Conservation (phyloP, 371 early-diverging fungal species). For the Mucor circinelloides region DNA sequence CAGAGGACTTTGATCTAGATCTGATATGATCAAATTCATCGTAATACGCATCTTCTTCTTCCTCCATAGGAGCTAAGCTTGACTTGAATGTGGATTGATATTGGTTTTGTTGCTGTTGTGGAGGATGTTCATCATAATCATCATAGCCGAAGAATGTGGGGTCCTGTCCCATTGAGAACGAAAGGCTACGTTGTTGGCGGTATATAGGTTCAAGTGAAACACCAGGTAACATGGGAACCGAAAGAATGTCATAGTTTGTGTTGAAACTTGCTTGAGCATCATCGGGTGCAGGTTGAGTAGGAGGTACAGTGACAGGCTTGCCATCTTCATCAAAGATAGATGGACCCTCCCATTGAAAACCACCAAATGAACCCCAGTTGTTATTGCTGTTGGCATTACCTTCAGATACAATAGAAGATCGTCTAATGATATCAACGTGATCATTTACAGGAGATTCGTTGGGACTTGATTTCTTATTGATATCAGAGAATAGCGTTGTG, state of each 20-base stretch:
- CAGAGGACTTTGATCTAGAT: conserved; percentile 49
- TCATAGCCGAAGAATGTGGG: conserved; percentile 37
- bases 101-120: background rate
- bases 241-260: background rate
- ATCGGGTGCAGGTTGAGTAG: background rate
- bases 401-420: conserved; percentile 21
- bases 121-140: conserved; percentile 28
- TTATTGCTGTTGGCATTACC: conserved; percentile 5
- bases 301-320: conserved; percentile 11
- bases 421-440: conserved; percentile 7
- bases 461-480: conserved; percentile 14
- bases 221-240: conserved; percentile 39
- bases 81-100: conserved; percentile 19
- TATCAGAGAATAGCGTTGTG: background rate
- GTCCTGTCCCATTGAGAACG: conserved; percentile 49
- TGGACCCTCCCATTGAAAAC: conserved; percentile 46
- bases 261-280: background rate
- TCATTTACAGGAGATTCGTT: conserved; percentile 21
- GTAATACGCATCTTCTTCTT: conserved; percentile 38
- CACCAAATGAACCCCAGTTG: conserved; percentile 48
- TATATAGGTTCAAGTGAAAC: conserved; percentile 39
- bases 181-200: conserved; percentile 46
- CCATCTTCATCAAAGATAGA: conserved; percentile 43
- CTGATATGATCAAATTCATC: conserved; percentile 31
- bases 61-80: conserved; percentile 43